Evolutionary conservation across 768 basidiomycete genomes (phyloP).

Genomic region (Amanita pallidorosea): DNA sequence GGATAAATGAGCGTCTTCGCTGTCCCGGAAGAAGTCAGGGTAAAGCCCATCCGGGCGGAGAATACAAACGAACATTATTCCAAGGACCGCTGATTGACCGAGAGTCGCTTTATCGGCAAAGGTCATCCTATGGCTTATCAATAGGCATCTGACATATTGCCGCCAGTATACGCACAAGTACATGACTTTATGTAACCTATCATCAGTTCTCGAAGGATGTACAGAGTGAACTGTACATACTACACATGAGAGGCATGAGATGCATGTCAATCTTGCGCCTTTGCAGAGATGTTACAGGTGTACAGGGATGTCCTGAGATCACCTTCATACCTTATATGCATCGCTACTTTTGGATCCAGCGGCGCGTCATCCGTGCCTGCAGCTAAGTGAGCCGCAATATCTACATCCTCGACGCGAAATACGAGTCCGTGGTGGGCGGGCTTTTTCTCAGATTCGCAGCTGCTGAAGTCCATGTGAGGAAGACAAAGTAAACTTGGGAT

Average conservation of each 20-base stretch:
- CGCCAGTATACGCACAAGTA: conserved; percentile 35
- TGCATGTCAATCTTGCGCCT: conserved; percentile 69
- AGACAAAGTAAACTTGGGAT: neutral
- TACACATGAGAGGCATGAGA: conserved; percentile 74
- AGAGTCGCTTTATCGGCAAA: conserved; percentile 72
- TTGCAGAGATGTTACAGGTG: neutral
- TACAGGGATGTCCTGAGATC: neutral
- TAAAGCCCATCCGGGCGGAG: neutral
- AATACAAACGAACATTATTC: conserved; percentile 40
- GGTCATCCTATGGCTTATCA: conserved; percentile 42
- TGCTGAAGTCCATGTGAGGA: conserved; percentile 23
- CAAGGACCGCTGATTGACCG: conserved; percentile 62
- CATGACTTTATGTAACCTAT: conserved; percentile 32
- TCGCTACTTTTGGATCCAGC: conserved; percentile 39
- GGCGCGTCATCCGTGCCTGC: conserved; percentile 27
- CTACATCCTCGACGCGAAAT: conserved; percentile 32
- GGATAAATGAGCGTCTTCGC: conserved; percentile 42
- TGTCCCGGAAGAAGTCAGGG: conserved; percentile 12
- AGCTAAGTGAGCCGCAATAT: conserved; percentile 47
- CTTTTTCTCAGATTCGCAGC: conserved; percentile 26
- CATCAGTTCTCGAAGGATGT: conserved; percentile 2
- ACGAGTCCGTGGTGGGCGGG: conserved; percentile 13
- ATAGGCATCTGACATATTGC: neutral
- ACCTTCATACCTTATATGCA: conserved; percentile 36
- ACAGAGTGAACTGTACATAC: conserved; percentile 31